phyloP scores from a whole-genome alignment of 805 yeast species.

The Hanseniaspora mollemarum region DNA sequence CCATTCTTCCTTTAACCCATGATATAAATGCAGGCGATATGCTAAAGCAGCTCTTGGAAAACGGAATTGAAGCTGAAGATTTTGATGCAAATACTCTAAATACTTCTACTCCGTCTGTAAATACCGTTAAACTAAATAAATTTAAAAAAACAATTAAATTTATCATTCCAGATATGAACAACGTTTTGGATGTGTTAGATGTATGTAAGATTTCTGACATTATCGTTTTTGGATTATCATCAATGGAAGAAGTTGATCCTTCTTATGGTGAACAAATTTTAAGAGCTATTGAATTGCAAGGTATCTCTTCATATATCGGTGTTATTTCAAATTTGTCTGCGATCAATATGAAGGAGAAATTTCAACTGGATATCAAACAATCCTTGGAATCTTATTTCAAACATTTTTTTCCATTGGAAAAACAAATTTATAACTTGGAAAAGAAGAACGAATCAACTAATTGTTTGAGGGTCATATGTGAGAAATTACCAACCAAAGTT shows the following conservation, averaged over 20 bases:
- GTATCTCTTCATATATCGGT: constrained; percentile 72
- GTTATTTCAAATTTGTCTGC: constrained; percentile 62
- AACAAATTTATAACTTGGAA: constrained; percentile 63
- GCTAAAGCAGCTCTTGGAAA: constrained; percentile 38
- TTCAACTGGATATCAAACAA: constrained; percentile 57
- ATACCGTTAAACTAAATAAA: constrained; percentile 43
- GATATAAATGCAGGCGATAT: constrained; percentile 54
- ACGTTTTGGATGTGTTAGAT: constrained; percentile 63
- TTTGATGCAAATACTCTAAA: constrained; percentile 29
- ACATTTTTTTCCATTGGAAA: constrained; percentile 73
- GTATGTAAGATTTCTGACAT: constrained; percentile 83
- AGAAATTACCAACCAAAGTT: constrained; percentile 72
- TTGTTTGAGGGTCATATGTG: constrained; percentile 66
- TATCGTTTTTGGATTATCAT: constrained; percentile 81
- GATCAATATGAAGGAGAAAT: constrained; percentile 59
- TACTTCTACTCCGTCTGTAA: constrained; percentile 39
- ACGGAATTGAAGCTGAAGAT: constrained; percentile 26
- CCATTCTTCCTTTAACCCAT: constrained; percentile 65
- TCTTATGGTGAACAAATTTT: constrained; percentile 78
- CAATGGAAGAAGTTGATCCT: constrained; percentile 67
- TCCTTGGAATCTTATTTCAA: constrained; percentile 54
- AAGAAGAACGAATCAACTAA: constrained; percentile 56
- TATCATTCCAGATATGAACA: constrained; percentile 57
- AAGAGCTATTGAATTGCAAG: constrained; percentile 83
- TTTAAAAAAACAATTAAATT: constrained; percentile 66